Conservation (phyloP, 2,329 filamentous ascomycete genomes). For the Rhynchosporium secalis region DNA sequence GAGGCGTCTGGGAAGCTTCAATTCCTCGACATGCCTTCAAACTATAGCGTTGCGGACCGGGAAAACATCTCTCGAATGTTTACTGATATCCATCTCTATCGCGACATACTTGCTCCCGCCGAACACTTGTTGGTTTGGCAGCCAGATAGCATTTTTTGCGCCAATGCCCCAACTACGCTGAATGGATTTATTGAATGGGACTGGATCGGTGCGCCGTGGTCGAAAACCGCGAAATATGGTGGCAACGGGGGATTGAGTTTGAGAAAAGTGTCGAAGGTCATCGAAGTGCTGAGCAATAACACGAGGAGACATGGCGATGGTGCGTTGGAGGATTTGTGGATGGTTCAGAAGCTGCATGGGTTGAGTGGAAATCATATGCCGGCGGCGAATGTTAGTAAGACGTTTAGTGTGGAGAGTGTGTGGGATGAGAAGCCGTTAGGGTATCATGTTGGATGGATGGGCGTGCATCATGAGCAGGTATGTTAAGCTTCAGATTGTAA, state of each 20-base stretch:
- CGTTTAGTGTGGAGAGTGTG: conserved; percentile 51
- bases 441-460: conserved; percentile 48
- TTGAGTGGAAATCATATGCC: conserved; percentile 37
- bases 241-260: conserved; percentile 38
- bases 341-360: conserved; percentile 33
- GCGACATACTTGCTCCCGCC: conserved; percentile 50
- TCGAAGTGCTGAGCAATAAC: conserved; percentile 39
- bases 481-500: conserved; percentile 14
- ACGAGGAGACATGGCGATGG: conserved; percentile 43
- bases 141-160: conserved; percentile 55
- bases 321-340: conserved; percentile 56
- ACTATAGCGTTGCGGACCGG: conserved; percentile 46
- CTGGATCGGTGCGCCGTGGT: conserved; percentile 44
- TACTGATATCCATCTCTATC: conserved; percentile 53
- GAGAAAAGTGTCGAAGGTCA: conserved; percentile 33
- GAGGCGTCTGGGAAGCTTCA: conserved; percentile 51
- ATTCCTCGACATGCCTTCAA: conserved; percentile 49
- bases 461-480: conserved; percentile 45
- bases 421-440: conserved; percentile 53
- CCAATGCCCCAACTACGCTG: conserved; percentile 50
- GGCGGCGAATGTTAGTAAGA: conserved; percentile 39
- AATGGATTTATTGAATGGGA: conserved; percentile 55
- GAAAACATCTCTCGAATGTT: conserved; percentile 51
- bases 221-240: conserved; percentile 29
- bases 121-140: conserved; percentile 58